Percentiles rank a stretch among this genome's conserved stretches.
These are phyloP conservation scores for Ustilago trichophora DNA, from an alignment of 1,284 basidiomycete species.

Conservation along the genomic window DNA sequence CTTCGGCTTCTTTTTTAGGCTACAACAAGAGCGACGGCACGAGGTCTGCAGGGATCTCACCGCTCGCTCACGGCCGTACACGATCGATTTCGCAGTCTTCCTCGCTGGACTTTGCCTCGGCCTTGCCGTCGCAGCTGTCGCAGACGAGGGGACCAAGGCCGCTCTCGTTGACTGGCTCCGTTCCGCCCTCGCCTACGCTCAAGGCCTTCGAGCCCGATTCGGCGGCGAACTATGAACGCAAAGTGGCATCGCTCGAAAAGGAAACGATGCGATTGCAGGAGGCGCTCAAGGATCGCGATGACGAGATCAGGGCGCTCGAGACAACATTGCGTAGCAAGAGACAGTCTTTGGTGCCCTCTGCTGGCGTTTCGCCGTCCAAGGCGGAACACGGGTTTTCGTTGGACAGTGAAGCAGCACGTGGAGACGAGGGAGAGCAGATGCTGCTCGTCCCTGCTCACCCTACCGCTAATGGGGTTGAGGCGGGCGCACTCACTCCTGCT, in stretches of 20 bases:
- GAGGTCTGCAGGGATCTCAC: constrained; percentile 24
- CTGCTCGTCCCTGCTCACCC: background rate
- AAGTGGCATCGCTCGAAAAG: constrained; percentile 55
- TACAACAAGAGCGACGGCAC: constrained; percentile 59
- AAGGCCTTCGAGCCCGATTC: constrained; percentile 47
- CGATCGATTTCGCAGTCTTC: constrained; percentile 61
- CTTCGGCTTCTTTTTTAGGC: constrained; percentile 59
- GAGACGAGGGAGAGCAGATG: constrained; percentile 1
- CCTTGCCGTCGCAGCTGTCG: constrained; percentile 33
- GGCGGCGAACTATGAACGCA: constrained; percentile 56
- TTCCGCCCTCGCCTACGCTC: constrained; percentile 52
- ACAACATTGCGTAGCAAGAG: constrained; percentile 15
- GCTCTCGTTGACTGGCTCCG: constrained; percentile 50
- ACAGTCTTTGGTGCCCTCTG: background rate
- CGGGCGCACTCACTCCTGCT: constrained; percentile 25
- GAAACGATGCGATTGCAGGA: constrained; percentile 56
- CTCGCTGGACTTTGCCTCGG: constrained; percentile 48
- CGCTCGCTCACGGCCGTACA: constrained; percentile 38
- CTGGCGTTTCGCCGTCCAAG: background rate
- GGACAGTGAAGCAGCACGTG: background rate
- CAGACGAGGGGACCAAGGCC: constrained; percentile 43
- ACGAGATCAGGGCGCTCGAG: constrained; percentile 52
- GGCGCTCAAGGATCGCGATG: constrained; percentile 57
- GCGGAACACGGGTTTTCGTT: constrained; percentile 1
- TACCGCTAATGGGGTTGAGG: background rate